Conservation (phyloP, 176 grass and related monocot species). For the Eleusine coracana region DNA sequence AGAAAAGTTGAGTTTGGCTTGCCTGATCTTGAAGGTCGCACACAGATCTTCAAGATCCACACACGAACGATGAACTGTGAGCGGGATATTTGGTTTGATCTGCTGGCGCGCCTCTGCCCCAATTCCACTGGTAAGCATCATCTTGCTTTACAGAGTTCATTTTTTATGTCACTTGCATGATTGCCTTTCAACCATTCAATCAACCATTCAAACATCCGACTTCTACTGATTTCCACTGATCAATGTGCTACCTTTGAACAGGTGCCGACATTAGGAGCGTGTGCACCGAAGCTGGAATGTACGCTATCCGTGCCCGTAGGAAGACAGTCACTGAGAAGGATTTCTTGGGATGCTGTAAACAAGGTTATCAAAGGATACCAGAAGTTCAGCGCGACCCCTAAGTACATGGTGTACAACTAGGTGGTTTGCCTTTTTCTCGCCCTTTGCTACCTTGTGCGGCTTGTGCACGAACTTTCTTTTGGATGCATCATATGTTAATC, state of each 20-base stretch:
- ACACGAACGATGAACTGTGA: slow-evolving; percentile 93
- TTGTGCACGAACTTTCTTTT: neutral
- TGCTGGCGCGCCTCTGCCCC: slow-evolving; percentile 90
- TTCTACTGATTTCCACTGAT: neutral
- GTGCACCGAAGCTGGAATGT: slow-evolving; percentile 93
- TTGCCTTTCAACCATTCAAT: neutral
- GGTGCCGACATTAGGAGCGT: slow-evolving; percentile 91
- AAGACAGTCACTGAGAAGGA: slow-evolving; percentile 91
- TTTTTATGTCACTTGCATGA: neutral
- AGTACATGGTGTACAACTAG: slow-evolving; percentile 93
- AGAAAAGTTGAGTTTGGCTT: slow-evolving; percentile 89
- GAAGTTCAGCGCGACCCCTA: slow-evolving; percentile 92
- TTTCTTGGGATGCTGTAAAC: slow-evolving; percentile 76
- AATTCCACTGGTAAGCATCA: slow-evolving; percentile 76
- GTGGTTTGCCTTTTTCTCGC: neutral
- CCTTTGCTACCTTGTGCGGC: neutral
- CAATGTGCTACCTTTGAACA: slow-evolving; percentile 17
- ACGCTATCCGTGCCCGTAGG: slow-evolving; percentile 74
- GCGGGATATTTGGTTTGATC: slow-evolving; percentile 82
- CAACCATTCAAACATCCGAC: neutral
- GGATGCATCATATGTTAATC: too few relatives aligned
- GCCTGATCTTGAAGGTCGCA: slow-evolving; percentile 84
- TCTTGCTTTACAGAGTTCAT: too few relatives aligned
- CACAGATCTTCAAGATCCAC: slow-evolving; percentile 97
- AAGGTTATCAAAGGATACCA: slow-evolving; percentile 94